Base-by-base conservation (phyloP, 2,329 filamentous ascomycete genomes). In the Aspergillus pseudoglaucus region DNA sequence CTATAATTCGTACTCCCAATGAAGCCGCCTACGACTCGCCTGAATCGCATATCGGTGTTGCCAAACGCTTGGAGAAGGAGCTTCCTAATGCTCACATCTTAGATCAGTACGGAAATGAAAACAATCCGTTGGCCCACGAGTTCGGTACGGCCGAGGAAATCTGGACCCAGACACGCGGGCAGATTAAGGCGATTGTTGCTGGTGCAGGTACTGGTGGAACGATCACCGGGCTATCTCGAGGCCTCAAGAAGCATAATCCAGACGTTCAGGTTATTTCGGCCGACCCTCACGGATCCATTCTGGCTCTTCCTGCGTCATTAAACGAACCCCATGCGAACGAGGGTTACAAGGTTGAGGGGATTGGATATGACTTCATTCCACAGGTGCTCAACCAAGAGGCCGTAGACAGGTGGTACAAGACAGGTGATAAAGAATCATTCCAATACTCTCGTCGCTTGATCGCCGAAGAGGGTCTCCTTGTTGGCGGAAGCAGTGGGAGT, bases 351-450 rank as follows among this genome's bases (percentile, higher is more conserved):
- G 93, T 98, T 1, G 93, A 98, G 74, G 93, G 93, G 39, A 98
- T 98, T 61, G 93, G 93, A 17, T 98, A 98, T 68, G 93, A 98
- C 68, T 98, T 98, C 68, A 87, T 98, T 50, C 93, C 94, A 6
- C 88, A 97, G 20, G 94, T 98, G 4, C 76, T 98, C 47, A 84
- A 93, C 56, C 88, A 85, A 62, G 71, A 83, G 23, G 68, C 80
- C 4, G 87, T 98, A 25, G 88, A 96, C 68, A 87, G 85, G 64
- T 98, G 93, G 93, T 97, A 96, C 76, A 98, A 98, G 81, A 98
- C 93, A 3, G 88, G 91, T 52, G 93, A 98, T 64, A 80, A 82
- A 52, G 87, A 95, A 65, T 90, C 90, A 2, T 98, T 98, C 73
- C 78, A 83, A 65, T 90, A 88, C 63, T 88, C 93, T n/a, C 80